phyloP scores from a whole-genome alignment of 1,139 yeast genomes.

The Scheffersomyces illinoinensis region DNA sequence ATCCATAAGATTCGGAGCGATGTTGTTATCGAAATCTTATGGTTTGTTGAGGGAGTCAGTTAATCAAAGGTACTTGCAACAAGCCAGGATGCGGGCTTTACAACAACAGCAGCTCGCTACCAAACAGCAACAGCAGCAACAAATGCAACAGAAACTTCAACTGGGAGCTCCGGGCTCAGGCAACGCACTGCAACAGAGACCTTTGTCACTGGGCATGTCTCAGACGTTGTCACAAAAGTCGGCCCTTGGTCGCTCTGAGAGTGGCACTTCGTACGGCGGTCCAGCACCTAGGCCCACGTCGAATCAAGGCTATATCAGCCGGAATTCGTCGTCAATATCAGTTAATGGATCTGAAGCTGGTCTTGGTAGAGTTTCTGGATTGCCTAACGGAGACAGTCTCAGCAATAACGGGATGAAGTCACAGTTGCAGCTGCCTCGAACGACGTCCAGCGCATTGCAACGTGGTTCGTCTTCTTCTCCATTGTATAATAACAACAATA shows the following conservation, averaged over 20 bases:
- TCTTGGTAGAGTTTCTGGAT: not conserved
- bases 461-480: not conserved
- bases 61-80: conserved; percentile 46
- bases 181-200: not conserved
- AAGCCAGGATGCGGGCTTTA: conserved; percentile 48
- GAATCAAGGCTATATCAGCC: not conserved
- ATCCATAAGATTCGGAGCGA: conserved; percentile 85
- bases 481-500: not conserved
- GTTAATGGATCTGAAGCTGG: not conserved
- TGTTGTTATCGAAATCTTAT: conserved; percentile 84
- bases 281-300: not conserved
- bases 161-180: conserved; percentile 2
- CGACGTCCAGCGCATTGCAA: not conserved
- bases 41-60: conserved; percentile 60
- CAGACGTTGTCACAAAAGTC: not conserved
- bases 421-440: not conserved
- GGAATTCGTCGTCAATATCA: not conserved
- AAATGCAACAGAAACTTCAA: conserved; percentile 23
- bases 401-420: not conserved
- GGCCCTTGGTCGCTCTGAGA: not conserved
- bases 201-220: not conserved
- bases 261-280: not conserved
- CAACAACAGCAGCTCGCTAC: conserved; percentile 38
- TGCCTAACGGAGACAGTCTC: not conserved
- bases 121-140: conserved; percentile 49